Evolutionary conservation across 1,284 basidiomycete species (phyloP), one percentile per base, ranked within the genome.

Genomic region (Trametes versicolor): DNA sequence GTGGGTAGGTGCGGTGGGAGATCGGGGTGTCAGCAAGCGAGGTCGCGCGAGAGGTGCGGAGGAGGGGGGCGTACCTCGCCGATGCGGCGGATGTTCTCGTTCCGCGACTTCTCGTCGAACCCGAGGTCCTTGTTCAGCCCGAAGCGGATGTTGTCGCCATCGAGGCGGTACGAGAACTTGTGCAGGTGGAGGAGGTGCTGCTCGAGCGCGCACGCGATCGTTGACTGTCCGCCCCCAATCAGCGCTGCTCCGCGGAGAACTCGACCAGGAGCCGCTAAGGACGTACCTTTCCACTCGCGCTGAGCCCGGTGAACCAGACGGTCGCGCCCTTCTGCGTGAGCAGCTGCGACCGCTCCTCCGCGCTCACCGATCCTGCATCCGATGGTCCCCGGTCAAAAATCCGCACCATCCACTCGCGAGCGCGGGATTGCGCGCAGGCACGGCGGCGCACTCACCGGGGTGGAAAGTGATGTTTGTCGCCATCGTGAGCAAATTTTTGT

Each of bases 71-170:
- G 61, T 72, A 94, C 96, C 88, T 99, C 98, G 69, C 96, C 96
- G 69, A 99, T 98, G 61, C 97, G 86, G 60, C 97, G 91, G 75
- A 99, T 99, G 80, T 99, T 99, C 82, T 99, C 97, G 70, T 96
- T 94, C 62, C 97, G 88, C 57, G 96, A 97, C 75, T 91, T 91
- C 75, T 96, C 96, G 73, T 96, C 94, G 76, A 99, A 99, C 1
- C 97, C 96, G 55, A 99, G 90, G 76, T 99, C 97, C 82, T 95
- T 99, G 87, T 99, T 99, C 54, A 99, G 83, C 10, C 98, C 98
- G 74, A 98, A 97, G 63, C 97, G 90, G 67, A 99, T 85, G 80
- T 99, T 99, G 82, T 99, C 97, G 4, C 97, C 97, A 75, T 99
- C 97, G 27, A 99, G 85, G 48, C 97, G 90, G 81, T 98, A 99